Percentiles rank a stretch among this genome's conserved stretches.
phyloP scores from a whole-genome alignment of 1,284 basidiomycete genomes.

The Ustilago loliicola region DNA sequence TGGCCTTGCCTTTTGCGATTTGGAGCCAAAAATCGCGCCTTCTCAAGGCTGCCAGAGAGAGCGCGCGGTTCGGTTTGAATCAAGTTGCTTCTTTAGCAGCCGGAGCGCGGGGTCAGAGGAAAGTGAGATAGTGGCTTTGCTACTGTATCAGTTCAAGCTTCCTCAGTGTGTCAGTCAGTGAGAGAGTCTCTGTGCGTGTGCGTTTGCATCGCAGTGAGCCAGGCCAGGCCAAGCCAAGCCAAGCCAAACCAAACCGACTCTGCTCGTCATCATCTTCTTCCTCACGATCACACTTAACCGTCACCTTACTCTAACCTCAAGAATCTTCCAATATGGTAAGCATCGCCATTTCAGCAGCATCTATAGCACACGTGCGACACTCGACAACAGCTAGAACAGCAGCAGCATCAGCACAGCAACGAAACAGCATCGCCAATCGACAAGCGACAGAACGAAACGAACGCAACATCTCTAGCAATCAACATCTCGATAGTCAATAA shows the following conservation, averaged over 20 bases:
- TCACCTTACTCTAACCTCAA: conserved; percentile 53
- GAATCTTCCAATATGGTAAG: conserved; percentile 55
- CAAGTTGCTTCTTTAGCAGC: no score
- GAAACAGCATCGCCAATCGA: conserved; percentile 8
- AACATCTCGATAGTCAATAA: no score
- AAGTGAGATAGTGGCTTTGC: neutral
- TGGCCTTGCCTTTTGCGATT: no score
- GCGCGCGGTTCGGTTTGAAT: no score
- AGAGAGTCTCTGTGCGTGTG: no score
- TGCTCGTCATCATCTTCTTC: conserved; percentile 37
- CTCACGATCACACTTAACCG: conserved; percentile 53
- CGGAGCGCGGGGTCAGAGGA: neutral
- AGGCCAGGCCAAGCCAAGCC: conserved; percentile 13
- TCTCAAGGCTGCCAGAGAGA: no score
- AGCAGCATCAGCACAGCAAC: conserved; percentile 13
- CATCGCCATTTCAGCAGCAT: conserved; percentile 29
- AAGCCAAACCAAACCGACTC: conserved; percentile 11
- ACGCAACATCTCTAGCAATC: no score
- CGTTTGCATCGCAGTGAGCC: conserved; percentile 5
- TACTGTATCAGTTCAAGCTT: neutral
- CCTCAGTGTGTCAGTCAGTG: neutral
- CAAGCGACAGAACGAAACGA: neutral
- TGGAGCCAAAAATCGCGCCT: no score
- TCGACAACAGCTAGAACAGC: conserved; percentile 25
- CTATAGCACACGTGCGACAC: conserved; percentile 6